These are phyloP conservation scores for Laguncularia racemosa DNA, from an alignment of 345 rosid species.

Conservation along the genomic window DNA sequence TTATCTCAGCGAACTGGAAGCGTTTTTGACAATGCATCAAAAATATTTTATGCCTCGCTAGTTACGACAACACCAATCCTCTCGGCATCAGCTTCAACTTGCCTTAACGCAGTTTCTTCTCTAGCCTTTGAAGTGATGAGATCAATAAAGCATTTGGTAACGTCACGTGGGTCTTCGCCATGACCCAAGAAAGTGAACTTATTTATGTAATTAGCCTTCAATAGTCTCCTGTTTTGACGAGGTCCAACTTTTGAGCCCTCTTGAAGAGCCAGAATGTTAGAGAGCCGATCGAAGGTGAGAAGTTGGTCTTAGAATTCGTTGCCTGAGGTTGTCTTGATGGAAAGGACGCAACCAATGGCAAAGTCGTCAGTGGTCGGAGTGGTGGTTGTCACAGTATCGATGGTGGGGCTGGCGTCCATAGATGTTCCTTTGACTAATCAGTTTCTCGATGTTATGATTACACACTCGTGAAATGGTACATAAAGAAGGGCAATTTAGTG, in stretches of 20 bases:
- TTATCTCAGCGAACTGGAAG: conserved; percentile 98
- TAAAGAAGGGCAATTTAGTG: no score
- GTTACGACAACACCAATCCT: conserved; percentile 95
- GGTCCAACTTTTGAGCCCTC: conserved; percentile 53
- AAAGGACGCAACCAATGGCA: conserved; percentile 78
- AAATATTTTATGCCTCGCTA: conserved; percentile 72
- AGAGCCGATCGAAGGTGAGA: conserved; percentile 77
- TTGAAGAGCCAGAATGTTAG: conserved; percentile 93
- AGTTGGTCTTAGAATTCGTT: conserved; percentile 88
- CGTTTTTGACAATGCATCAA: conserved; percentile 93
- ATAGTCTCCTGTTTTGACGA: conserved; percentile 49
- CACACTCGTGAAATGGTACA: no score
- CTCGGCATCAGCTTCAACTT: conserved; percentile 80
- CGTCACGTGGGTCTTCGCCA: conserved; percentile 79
- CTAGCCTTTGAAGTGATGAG: conserved; percentile 52
- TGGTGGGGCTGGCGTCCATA: conserved; percentile 1
- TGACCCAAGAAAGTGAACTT: conserved; percentile 55
- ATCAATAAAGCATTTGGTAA: conserved; percentile 54
- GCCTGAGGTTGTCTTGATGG: conserved; percentile 74
- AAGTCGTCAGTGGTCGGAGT: conserved; percentile 61
- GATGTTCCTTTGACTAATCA: no score
- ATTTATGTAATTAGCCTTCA: conserved; percentile 71
- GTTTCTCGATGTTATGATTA: no score
- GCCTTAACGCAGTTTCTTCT: conserved; percentile 84
- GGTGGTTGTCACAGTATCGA: conserved; percentile 6